Evolutionary conservation across 768 basidiomycete species (phyloP), one percentile per base, ranked within the genome.

Genomic region (Cyclocybe aegerita): DNA sequence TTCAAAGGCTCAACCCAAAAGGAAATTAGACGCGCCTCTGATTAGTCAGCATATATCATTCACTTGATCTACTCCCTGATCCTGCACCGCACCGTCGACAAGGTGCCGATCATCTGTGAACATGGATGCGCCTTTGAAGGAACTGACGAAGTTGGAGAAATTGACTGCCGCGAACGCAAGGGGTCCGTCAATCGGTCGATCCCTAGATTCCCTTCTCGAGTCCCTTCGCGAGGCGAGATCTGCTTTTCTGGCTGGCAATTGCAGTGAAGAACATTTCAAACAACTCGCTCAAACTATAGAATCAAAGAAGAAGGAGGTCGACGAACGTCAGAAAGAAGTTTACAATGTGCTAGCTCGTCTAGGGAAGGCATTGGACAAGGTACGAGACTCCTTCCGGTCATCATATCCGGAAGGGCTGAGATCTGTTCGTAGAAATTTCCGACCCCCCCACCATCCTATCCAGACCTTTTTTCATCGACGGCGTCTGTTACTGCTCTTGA

Each of bases 321-420:
- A 92, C 50, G 90, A 94, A 33, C 79, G 86, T 3, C 86, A 94
- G 74, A 98, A 95, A 67, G 93, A 94, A 58, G 78, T 93, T 32
- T 91, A 95, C 60, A 81, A 77, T 14, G 83, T 85, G 2, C 69
- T 97, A 7, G 80, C 84, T 23, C 82, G 82, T 57, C 75, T 95
- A 34, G 92, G 91, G 29, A 98, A 94, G 70, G 79, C 84, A 0
- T 67, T 98, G 64, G 96, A 98, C 63, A 98, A 97, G 86, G 96
- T 90, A 49, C 38, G 76, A 52, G 37, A 14, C 23, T 34, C 30
- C 17, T 36, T 45, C 23, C 8, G 12, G 14, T 3, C 35, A 31
- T 17, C n/a, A 42, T 29, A 14, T 29, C 41, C 23, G 23, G 23
- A 23, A 17, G 23, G 23, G 50, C 33, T 46, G 12, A 52, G 39